Conservation (phyloP, 768 basidiomycete species). For the Leccinum subtestaceum region DNA sequence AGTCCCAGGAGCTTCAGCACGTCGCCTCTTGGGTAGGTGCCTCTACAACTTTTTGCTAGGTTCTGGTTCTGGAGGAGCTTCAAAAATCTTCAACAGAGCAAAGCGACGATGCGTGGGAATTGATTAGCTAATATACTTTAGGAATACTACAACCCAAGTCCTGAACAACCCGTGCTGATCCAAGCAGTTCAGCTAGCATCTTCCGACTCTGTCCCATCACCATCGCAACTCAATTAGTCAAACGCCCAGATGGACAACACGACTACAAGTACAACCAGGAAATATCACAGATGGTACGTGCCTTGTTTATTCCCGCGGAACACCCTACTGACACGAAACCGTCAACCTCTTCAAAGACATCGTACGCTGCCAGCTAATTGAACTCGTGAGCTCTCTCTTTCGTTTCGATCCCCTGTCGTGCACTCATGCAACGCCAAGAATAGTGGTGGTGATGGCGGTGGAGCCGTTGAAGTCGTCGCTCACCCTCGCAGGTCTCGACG, state of each 20-base stretch:
- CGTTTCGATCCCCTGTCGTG: constrained; percentile 1
- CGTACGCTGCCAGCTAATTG: constrained; percentile 84
- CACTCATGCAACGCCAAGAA: constrained; percentile 65
- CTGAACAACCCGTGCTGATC: constrained; percentile 17
- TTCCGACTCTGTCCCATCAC: constrained; percentile 22
- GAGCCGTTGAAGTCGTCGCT: constrained; percentile 84
- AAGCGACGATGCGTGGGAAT: too few species aligned
- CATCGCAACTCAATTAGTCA: not conserved
- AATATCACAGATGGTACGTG: too few species aligned
- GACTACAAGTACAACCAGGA: too few species aligned
- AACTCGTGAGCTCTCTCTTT: constrained; percentile 56
- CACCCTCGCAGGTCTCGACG: constrained; percentile 64
- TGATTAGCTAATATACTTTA: too few species aligned
- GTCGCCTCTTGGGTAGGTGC: too few species aligned
- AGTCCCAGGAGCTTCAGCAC: too few species aligned
- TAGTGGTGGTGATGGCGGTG: constrained; percentile 77
- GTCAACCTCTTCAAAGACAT: constrained; percentile 96
- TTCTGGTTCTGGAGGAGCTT: too few species aligned
- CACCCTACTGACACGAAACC: constrained; percentile 51
- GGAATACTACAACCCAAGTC: constrained; percentile 31
- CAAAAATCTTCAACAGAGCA: too few species aligned
- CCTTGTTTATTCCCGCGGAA: too few species aligned
- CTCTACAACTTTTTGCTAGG: too few species aligned
- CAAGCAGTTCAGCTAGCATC: constrained; percentile 15
- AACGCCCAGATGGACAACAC: constrained; percentile 14